Percentiles rank a stretch among this genome's conserved stretches.
Evolutionary conservation across 2,329 filamentous ascomycete species (phyloP).

Genomic region (Colletotrichum sp.): DNA sequence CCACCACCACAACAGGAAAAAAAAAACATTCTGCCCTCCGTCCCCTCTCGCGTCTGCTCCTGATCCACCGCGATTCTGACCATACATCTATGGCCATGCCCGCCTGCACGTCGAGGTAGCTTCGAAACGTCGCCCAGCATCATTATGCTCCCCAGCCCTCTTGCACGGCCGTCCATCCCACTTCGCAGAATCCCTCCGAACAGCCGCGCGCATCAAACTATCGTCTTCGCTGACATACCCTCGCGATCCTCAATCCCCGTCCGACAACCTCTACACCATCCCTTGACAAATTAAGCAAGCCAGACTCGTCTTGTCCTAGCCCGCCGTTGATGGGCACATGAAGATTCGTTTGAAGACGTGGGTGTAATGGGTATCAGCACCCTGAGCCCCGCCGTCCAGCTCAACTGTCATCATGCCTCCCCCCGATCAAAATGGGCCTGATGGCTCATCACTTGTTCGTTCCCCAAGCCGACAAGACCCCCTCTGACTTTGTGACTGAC

Average conservation of each 20-base stretch:
- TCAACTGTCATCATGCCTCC: constrained; percentile 38
- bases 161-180: constrained; percentile 18
- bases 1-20: constrained; percentile 7
- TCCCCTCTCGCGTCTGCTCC: background rate
- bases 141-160: constrained; percentile 21
- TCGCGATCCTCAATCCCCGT: background rate
- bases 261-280: background rate
- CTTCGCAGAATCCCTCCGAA: constrained; percentile 11
- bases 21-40: background rate
- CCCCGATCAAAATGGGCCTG: constrained; percentile 62
- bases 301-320: background rate
- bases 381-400: constrained; percentile 30
- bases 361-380: constrained; percentile 39
- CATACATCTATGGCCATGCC: constrained; percentile 3
- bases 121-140: constrained; percentile 18
- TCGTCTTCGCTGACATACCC: background rate
- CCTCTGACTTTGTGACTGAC: constrained; percentile 27
- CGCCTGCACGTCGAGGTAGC: constrained; percentile 3
- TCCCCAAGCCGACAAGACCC: background rate
- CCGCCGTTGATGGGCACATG: constrained; percentile 25
- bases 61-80: background rate
- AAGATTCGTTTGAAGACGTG: constrained; percentile 25
- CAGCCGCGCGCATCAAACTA: constrained; percentile 1
- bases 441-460: constrained; percentile 78
- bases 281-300: background rate